These are phyloP conservation scores for Vanderwaltozyma tropicalis DNA, from an alignment of 805 yeast genomes.

Conservation along the genomic window DNA sequence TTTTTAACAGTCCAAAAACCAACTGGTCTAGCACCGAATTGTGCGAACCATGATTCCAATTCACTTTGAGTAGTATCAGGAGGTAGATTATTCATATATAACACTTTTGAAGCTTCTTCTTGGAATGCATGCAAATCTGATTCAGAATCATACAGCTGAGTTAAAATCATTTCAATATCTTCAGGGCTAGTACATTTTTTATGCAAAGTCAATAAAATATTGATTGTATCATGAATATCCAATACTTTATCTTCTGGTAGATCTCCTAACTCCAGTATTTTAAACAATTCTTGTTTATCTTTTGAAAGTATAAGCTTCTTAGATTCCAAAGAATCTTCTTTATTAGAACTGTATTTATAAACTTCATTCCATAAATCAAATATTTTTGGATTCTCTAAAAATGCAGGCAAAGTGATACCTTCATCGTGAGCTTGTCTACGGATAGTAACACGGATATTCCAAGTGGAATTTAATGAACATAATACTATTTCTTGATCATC, in stretches of 20 bases:
- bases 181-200: constrained; percentile 33
- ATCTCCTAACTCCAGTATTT: constrained; percentile 33
- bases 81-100: constrained; percentile 72
- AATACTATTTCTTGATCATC: constrained; percentile 47
- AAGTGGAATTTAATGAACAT: constrained; percentile 51
- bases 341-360: constrained; percentile 56
- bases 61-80: constrained; percentile 83
- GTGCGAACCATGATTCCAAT: constrained; percentile 83
- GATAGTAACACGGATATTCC: constrained; percentile 67
- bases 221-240: constrained; percentile 6
- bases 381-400: constrained; percentile 62
- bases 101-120: constrained; percentile 64
- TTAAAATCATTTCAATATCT: constrained; percentile 45
- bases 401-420: constrained; percentile 58
- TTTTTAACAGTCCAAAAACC: constrained; percentile 81
- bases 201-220: constrained; percentile 23
- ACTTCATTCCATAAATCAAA: constrained; percentile 72
- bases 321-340: constrained; percentile 28
- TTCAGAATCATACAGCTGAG: constrained; percentile 67
- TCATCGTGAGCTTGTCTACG: constrained; percentile 77
- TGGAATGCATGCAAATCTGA: constrained; percentile 60
- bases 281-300: constrained; percentile 13
- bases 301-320: constrained; percentile 7
- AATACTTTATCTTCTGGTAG: constrained; percentile 5
- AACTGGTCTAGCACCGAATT: constrained; percentile 73